Conservation (phyloP, 148 eudicot genomes). For the Diospyros kaki region DNA sequence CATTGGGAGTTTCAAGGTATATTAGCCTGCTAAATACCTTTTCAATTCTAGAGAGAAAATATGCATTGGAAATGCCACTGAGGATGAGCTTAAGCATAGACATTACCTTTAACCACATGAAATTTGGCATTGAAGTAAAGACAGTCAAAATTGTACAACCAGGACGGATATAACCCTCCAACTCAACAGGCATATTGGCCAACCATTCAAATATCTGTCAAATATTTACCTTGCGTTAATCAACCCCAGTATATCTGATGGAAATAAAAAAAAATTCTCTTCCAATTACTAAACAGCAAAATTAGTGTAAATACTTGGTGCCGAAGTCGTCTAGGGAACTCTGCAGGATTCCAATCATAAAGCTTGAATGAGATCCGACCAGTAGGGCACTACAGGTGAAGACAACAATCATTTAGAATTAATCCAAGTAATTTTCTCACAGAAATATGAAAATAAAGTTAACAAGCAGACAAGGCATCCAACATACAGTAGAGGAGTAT, state of each 20-base stretch:
- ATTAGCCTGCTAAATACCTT: not conserved
- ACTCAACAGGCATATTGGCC: conserved; percentile 93
- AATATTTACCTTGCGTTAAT: conserved; percentile 24
- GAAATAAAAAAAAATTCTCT: conserved; percentile 13
- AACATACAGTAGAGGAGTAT: conserved; percentile 68
- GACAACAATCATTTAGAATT: conserved; percentile 7
- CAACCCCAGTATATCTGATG: conserved; percentile 16
- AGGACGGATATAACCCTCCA: conserved; percentile 98
- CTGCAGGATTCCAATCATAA: conserved; percentile 99
- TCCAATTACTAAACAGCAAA: conserved; percentile 49
- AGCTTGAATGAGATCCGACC: conserved; percentile 97
- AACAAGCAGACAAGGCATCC: not conserved
- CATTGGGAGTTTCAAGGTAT: not conserved
- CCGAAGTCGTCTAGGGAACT: conserved; percentile 92
- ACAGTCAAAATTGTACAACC: conserved; percentile 91
- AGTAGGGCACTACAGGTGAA: conserved; percentile 70
- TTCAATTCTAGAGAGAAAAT: not conserved
- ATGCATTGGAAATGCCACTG: not conserved
- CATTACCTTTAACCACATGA: conserved; percentile 84
- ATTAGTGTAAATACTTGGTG: conserved; percentile 76
- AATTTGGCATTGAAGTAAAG: conserved; percentile 77
- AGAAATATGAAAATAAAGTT: not conserved
- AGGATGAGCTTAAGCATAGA: conserved; percentile 3
- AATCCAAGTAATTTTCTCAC: conserved; percentile 5
- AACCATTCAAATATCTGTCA: conserved; percentile 94